Evolutionary conservation across 345 rosid species (phyloP).

Genomic region (Orychophragmus violaceus): DNA sequence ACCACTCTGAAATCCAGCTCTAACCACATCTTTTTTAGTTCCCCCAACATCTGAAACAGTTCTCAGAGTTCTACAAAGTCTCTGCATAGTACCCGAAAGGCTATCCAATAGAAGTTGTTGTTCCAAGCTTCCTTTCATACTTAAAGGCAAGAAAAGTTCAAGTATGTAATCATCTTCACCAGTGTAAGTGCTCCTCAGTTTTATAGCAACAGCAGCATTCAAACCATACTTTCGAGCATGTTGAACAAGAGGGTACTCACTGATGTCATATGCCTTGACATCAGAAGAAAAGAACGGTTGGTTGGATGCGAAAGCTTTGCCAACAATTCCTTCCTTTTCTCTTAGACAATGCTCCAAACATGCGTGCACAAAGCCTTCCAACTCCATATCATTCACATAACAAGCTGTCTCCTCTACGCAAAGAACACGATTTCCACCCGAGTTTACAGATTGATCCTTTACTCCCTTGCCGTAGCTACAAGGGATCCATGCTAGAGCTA

Average conservation of each 20-base stretch:
- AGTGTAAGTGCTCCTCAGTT: constrained; percentile 76
- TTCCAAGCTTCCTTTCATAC: constrained; percentile 68
- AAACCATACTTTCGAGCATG: constrained; percentile 81
- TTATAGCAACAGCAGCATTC: constrained; percentile 87
- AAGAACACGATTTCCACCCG: constrained; percentile 44
- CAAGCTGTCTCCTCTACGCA: constrained; percentile 71
- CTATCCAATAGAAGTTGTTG: constrained; percentile 77
- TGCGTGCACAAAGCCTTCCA: constrained; percentile 76
- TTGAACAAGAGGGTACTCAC: constrained; percentile 79
- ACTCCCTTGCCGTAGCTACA: constrained; percentile 40
- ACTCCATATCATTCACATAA: constrained; percentile 62
- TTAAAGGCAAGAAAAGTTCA: constrained; percentile 80
- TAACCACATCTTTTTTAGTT: constrained; percentile 28
- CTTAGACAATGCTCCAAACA: constrained; percentile 68
- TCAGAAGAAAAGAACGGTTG: constrained; percentile 69
- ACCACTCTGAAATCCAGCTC: constrained; percentile 29
- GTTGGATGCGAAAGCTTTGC: constrained; percentile 79
- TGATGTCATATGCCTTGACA: constrained; percentile 68
- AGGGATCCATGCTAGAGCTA: constrained; percentile 90
- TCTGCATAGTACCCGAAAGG: constrained; percentile 82
- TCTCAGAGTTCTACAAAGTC: constrained; percentile 67
- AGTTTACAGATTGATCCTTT: constrained; percentile 34
- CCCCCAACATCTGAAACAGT: constrained; percentile 62
- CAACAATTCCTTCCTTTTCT: constrained; percentile 84
- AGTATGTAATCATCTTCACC: constrained; percentile 77